Percentiles rank a stretch among this genome's conserved stretches.
Conservation (phyloP, 768 basidiomycete species). For the Amyloporia xantha region DNA sequence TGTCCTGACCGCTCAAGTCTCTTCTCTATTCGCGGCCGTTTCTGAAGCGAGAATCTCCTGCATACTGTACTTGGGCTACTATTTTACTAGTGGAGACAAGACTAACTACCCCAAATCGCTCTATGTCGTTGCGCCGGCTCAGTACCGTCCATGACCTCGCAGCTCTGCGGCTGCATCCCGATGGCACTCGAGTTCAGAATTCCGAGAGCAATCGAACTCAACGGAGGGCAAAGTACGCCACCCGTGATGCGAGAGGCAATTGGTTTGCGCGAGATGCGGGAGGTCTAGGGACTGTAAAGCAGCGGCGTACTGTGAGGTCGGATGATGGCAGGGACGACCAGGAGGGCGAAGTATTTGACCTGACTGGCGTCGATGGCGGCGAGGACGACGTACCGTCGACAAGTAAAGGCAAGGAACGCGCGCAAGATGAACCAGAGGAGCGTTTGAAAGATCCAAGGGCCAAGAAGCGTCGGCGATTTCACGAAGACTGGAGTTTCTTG, state of each 20-base stretch:
- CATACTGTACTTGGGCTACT: too few species aligned
- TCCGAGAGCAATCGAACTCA: slow-evolving; percentile 28
- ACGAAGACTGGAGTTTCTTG: slow-evolving; percentile 44
- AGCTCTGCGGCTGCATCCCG: slow-evolving; percentile 55
- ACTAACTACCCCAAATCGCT: not conserved
- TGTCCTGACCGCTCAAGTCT: too few species aligned
- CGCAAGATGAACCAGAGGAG: slow-evolving; percentile 7
- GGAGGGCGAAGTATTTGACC: slow-evolving; percentile 20
- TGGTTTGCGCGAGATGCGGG: slow-evolving; percentile 67
- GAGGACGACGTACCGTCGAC: too few species aligned
- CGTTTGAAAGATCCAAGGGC: slow-evolving; percentile 20
- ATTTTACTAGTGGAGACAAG: too few species aligned
- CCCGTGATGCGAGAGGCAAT: slow-evolving; percentile 46
- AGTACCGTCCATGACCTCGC: slow-evolving; percentile 63
- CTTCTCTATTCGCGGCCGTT: too few species aligned
- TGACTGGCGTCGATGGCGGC: slow-evolving; percentile 13
- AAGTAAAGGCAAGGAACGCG: slow-evolving; percentile 20
- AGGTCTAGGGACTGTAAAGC: slow-evolving; percentile 38
- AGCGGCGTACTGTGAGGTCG: slow-evolving; percentile 22
- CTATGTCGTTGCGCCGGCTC: slow-evolving; percentile 22
- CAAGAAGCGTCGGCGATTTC: slow-evolving; percentile 40
- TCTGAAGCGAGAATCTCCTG: too few species aligned
- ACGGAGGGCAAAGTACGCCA: slow-evolving; percentile 29
- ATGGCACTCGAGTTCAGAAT: slow-evolving; percentile 53
- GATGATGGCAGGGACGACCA: slow-evolving; percentile 17